Percentiles rank a stretch among this genome's conserved stretches.
phyloP scores from a whole-genome alignment of 176 grass and related monocot genomes.

The Zea mays region DNA sequence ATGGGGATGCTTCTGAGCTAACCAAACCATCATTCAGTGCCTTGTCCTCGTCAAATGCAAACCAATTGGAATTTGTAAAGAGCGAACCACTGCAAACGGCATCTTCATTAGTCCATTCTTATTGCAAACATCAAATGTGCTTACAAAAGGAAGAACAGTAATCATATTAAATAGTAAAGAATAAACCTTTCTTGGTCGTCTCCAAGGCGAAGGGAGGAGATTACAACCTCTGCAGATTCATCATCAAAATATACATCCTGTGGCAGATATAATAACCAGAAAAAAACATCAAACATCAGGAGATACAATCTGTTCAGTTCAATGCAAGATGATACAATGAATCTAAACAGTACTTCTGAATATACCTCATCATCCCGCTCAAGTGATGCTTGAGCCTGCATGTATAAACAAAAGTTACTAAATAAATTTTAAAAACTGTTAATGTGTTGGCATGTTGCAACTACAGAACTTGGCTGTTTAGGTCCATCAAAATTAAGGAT shows the following conservation, averaged over 20 bases:
- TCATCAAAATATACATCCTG: conserved; percentile 99
- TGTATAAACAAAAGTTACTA: conserved; percentile 29
- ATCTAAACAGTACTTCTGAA: conserved; percentile 18
- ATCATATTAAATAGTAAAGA: conserved; percentile 34
- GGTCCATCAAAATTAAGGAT: neutral
- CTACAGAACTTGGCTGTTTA: conserved; percentile 17
- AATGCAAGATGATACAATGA: conserved; percentile 22
- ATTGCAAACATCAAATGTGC: conserved; percentile 25
- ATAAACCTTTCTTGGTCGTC: conserved; percentile 73
- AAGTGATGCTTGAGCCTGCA: conserved; percentile 77
- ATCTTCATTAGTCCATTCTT: conserved; percentile 29
- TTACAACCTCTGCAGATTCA: conserved; percentile 93
- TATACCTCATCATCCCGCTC: conserved; percentile 91
- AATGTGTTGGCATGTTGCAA: neutral
- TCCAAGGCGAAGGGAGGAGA: conserved; percentile 79
- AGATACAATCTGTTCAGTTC: neutral
- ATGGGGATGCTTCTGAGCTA: conserved; percentile 46
- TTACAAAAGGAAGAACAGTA: conserved; percentile 1
- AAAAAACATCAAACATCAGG: neutral
- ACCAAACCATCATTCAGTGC: conserved; percentile 39
- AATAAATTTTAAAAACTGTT: neutral
- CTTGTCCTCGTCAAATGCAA: conserved; percentile 78
- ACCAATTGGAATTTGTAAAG: conserved; percentile 97
- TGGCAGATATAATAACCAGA: conserved; percentile 22
- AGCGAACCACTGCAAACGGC: conserved; percentile 69